Conservation (phyloP, 2,329 filamentous ascomycete species). For the Lasiodiplodia hormozganensis region DNA sequence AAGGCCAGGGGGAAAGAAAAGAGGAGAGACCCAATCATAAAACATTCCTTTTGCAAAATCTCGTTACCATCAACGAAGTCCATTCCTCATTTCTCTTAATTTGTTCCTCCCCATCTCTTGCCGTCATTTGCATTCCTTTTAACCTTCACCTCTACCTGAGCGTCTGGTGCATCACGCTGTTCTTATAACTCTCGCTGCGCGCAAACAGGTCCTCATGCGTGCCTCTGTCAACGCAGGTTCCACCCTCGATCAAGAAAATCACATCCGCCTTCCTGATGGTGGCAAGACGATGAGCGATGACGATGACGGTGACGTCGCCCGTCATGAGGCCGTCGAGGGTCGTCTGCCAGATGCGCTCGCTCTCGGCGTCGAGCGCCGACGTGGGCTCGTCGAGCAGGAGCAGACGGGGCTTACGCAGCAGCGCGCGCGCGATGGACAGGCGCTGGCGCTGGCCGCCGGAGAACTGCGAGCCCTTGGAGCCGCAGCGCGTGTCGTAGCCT, state of each 20-base stretch:
- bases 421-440: conserved; percentile 51
- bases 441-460: conserved; percentile 54
- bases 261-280: conserved; percentile 52
- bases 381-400: conserved; percentile 53
- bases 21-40: no score
- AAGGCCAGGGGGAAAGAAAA: no score
- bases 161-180: conserved; percentile 59
- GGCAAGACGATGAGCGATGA: conserved; percentile 53
- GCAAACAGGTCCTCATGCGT: conserved; percentile 57
- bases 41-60: no score
- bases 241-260: conserved; percentile 54
- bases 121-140: no score
- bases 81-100: no score
- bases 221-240: conserved; percentile 56
- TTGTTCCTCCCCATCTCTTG: no score
- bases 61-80: no score
- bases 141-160: conserved; percentile 34
- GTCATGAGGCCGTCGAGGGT: conserved; percentile 47
- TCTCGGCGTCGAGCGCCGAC: conserved; percentile 52
- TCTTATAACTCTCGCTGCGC: conserved; percentile 57
- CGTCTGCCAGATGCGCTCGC: conserved; percentile 48
- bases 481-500: conserved; percentile 67
- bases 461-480: conserved; percentile 49
- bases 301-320: conserved; percentile 50
- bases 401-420: conserved; percentile 51